Evolutionary conservation across 23 red algal genomes (phyloP).

Genomic region (Gracilaria domingensis): DNA sequence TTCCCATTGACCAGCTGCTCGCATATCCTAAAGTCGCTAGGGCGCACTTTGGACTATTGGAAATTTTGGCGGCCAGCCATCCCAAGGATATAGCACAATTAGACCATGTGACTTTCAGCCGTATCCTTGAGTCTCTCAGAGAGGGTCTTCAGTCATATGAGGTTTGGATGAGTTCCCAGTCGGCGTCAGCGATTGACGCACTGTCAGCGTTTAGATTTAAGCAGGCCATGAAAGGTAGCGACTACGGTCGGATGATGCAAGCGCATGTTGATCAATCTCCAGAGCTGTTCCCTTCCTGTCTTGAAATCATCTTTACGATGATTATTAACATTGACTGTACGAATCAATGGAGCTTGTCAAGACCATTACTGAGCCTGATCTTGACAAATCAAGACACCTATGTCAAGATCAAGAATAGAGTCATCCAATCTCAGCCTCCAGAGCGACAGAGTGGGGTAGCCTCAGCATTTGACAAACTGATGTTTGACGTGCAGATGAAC

Average conservation of each 20-base stretch:
- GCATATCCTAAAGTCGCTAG: slow-evolving; percentile 83
- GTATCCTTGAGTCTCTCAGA: slow-evolving; percentile 72
- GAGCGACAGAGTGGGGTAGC: slow-evolving; percentile 57
- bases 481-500: slow-evolving; percentile 76
- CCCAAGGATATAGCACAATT: slow-evolving; percentile 64
- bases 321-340: slow-evolving; percentile 83
- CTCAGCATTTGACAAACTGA: slow-evolving; percentile 84
- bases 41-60: slow-evolving; percentile 77
- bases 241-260: slow-evolving; percentile 60
- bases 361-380: slow-evolving; percentile 87
- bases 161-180: slow-evolving; percentile 87
- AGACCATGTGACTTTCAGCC: slow-evolving; percentile 69
- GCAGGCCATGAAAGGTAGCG: slow-evolving; percentile 55
- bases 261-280: slow-evolving; percentile 74
- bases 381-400: slow-evolving; percentile 85
- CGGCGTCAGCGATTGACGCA: slow-evolving; percentile 74
- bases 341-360: slow-evolving; percentile 92
- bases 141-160: slow-evolving; percentile 84
- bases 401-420: slow-evolving; percentile 65
- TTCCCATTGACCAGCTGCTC: slow-evolving; percentile 80
- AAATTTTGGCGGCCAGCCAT: slow-evolving; percentile 74
- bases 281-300: slow-evolving; percentile 71
- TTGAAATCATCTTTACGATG: slow-evolving; percentile 82
- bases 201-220: slow-evolving; percentile 84
- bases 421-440: slow-evolving; percentile 65